Percentiles rank a stretch among this genome's conserved stretches.
Conservation (phyloP, 2,329 filamentous ascomycete species). For the Cordyceps pruinosa region DNA sequence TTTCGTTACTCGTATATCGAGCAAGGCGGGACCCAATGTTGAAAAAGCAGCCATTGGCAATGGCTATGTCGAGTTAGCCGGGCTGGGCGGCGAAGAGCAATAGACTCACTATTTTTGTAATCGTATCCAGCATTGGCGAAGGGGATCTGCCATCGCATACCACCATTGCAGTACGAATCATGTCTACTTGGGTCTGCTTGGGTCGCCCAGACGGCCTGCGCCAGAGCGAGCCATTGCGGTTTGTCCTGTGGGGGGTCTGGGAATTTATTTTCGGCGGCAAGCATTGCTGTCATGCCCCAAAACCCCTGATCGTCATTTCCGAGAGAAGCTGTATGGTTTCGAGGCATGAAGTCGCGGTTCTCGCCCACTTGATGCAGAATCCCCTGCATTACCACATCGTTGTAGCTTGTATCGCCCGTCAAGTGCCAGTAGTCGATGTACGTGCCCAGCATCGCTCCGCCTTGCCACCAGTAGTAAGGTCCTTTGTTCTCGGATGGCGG, state of each 20-base stretch:
- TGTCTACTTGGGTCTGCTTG: conserved; percentile 56
- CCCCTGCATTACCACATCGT: conserved; percentile 48
- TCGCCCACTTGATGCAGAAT: conserved; percentile 54
- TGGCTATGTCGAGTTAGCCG: conserved; percentile 29
- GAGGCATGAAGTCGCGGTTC: conserved; percentile 51
- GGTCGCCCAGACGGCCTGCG: conserved; percentile 63
- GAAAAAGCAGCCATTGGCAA: conserved; percentile 58
- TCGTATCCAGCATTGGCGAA: conserved; percentile 67
- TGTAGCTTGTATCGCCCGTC: conserved; percentile 58
- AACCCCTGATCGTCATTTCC: conserved; percentile 68
- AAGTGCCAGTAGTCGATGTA: conserved; percentile 65
- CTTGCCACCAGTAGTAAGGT: conserved; percentile 71
- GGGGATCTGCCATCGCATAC: conserved; percentile 72
- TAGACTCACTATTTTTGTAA: conserved; percentile 57
- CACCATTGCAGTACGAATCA: conserved; percentile 56
- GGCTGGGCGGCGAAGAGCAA: background rate
- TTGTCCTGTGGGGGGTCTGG: conserved; percentile 48
- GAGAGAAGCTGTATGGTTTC: conserved; percentile 50
- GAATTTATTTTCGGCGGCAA: conserved; percentile 58
- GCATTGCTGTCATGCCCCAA: conserved; percentile 62
- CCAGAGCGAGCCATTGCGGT: conserved; percentile 57
- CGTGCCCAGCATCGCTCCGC: conserved; percentile 60
- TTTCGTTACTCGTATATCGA: conserved; percentile 59
- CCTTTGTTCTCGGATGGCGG: conserved; percentile 34
- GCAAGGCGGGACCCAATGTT: conserved; percentile 63